Conservation (phyloP, 1,284 basidiomycete species). For the Cystobasidium sp. region DNA sequence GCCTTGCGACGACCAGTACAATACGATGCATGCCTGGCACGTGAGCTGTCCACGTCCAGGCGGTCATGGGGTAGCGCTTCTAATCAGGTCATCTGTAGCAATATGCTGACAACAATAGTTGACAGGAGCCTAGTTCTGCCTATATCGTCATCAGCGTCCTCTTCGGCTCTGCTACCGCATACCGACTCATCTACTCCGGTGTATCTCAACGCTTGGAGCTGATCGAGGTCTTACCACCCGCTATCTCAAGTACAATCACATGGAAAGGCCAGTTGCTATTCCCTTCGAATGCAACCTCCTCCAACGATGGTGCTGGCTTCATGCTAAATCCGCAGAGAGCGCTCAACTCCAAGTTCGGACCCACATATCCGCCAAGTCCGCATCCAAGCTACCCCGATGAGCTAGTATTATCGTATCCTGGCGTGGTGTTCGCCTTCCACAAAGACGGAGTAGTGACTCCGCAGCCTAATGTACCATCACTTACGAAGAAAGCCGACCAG, state of each 20-base stretch:
- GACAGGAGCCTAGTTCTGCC: constrained; percentile 19
- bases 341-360: constrained; percentile 38
- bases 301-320: not conserved
- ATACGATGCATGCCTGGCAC: not conserved
- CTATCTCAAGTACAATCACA: constrained; percentile 8
- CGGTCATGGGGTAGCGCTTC: too few species aligned
- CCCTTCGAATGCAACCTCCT: constrained; percentile 3
- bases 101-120: not conserved
- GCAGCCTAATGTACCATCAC: not conserved
- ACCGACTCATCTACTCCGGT: constrained; percentile 34
- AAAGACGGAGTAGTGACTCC: not conserved
- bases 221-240: constrained; percentile 25
- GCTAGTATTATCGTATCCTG: constrained; percentile 32
- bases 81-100: too few species aligned
- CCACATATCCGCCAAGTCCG: constrained; percentile 36
- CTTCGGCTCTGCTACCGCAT: not conserved
- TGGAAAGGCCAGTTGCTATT: constrained; percentile 34
- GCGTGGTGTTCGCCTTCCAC: constrained; percentile 35
- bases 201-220: constrained; percentile 22
- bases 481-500: not conserved
- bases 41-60: not conserved
- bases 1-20: too few species aligned
- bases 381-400: constrained; percentile 36
- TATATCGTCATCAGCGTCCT: constrained; percentile 35
- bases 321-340: constrained; percentile 20